Base-by-base conservation (phyloP, 2,329 filamentous ascomycete species). In the Pseudogymnoascus sp. region DNA sequence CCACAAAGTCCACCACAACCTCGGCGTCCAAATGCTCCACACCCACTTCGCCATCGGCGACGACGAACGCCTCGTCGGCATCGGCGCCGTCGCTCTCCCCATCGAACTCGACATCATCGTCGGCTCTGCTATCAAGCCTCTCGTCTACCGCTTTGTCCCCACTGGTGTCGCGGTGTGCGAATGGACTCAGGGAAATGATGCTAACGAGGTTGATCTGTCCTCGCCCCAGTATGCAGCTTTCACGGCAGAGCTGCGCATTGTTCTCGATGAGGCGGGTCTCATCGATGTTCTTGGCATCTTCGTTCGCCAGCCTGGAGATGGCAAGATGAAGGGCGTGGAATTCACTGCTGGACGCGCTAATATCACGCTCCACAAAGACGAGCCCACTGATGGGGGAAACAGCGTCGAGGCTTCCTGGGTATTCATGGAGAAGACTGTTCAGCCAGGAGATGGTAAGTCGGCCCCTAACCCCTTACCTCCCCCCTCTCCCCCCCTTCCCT, bases 21-120 rank as follows among this genome's bases (percentile, higher is more conserved):
- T 72, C 6, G 64, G 62, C 21, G 28, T 65, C 11, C 73, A 72
- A 1, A 62, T 75, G 0, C 72, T 75, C 1, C 71, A 75, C 14
- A 73, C 68, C 0, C 73, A 75, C 42, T 73, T 75, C 38, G 73
- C 75, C 37, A 68, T 75, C 3, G 74, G 72, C 0, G 73, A 73
- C 11, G 72, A 74, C 56, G 73, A 75, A 42, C 73, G 75, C 56
- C 66, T 65, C 42, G 63, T 49, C 23, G 60, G 11, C 23, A 11
- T 42, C 5, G 62, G 62, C 16, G 62, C 71, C 25, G 65, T 62
- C 0, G 49, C 49, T 3, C 11, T 56, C 5, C 49, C 49, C 11
- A 61, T 38, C 34, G 38, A 43, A 14, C 9, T 61, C n/a, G 59
- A 61, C 36, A 61, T 43, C 38, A 43, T 23, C 12, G 36, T 38